Percentiles rank a stretch among this genome's conserved stretches.
phyloP scores from a whole-genome alignment of 1,284 basidiomycete genomes.

The Sutorius eximius region DNA sequence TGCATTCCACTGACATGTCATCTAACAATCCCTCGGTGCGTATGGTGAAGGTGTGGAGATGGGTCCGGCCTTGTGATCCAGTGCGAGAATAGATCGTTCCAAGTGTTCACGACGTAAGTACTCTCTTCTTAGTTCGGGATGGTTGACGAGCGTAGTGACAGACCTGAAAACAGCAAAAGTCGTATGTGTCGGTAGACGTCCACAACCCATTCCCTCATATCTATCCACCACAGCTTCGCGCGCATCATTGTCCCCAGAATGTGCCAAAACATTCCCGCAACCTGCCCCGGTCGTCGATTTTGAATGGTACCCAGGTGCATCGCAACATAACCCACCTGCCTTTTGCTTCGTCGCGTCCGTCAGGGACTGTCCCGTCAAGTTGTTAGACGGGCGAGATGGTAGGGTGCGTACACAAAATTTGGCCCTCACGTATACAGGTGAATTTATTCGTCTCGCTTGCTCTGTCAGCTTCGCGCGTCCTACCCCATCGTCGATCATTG shows the following conservation, averaged over 20 bases:
- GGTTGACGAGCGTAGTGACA: background rate
- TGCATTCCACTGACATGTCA: background rate
- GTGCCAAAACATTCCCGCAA: slow-evolving; percentile 43
- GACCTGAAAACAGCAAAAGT: slow-evolving; percentile 1
- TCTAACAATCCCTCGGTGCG: background rate
- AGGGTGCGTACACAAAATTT: slow-evolving; percentile 48
- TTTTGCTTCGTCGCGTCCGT: slow-evolving; percentile 83
- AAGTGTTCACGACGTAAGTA: slow-evolving; percentile 38
- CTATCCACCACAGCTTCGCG: background rate
- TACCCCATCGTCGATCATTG: slow-evolving; percentile 90
- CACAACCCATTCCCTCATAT: background rate
- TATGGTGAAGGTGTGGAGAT: slow-evolving; percentile 58
- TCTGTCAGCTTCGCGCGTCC: slow-evolving; percentile 57
- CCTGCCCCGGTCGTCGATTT: slow-evolving; percentile 73
- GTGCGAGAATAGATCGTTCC: slow-evolving; percentile 60
- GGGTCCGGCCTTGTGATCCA: slow-evolving; percentile 58
- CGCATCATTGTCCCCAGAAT: slow-evolving; percentile 3
- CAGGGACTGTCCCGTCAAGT: slow-evolving; percentile 77
- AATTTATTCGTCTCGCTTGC: background rate
- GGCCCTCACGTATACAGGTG: background rate
- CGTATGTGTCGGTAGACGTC: slow-evolving; percentile 8
- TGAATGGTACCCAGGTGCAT: slow-evolving; percentile 80
- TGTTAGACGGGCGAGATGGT: slow-evolving; percentile 77
- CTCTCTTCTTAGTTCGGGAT: background rate
- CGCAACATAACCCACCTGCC: slow-evolving; percentile 51